Evolutionary conservation across 1,284 basidiomycete species (phyloP), one percentile per base, ranked within the genome.

Genomic region (Violaceomyces palustris): DNA sequence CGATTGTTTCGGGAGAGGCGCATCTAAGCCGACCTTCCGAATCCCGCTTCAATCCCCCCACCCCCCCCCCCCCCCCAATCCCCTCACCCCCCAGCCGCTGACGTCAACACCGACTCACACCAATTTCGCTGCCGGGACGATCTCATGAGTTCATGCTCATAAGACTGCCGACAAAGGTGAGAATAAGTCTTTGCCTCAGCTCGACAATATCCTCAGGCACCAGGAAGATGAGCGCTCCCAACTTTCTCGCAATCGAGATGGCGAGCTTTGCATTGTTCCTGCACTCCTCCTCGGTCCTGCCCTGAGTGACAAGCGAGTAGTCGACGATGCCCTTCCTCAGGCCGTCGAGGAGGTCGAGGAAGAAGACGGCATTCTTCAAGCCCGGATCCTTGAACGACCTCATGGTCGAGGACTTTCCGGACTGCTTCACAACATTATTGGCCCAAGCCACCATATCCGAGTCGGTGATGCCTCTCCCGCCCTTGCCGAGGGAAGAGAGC

Each of bases 371-470:
- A 18, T 87, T 92, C 34, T 85, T 86, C 62, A 97, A 79, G n/a
- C 81, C 81, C 0, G 90, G 85, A 72, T 98, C 94, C 75, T 90
- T 96, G 81, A 97, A 97, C 39, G 86, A 90, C 31, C 90, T 79
- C 76, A 96, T 87, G 14, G 83, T 74, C 34, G 71, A 72, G 8
- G 78, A 79, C 49, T 85, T 83, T 41, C 81, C 80, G 0, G 83
- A 79, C 69, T 83, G 83, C 74, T 89, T 83, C 14, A 88, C 92
- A 2, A 85, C 87, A 21, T 84, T 79, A 74, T 97, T 97, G 0
- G 93, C 92, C 94, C 93, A 98, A 64, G 82, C 85, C 45, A 98
- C 83, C 75, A 98, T 94, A 72, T 98, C 91, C 19, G 81, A 82
- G 71, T 99, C 94, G 41, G 83, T 86, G 44, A 96, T 85, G 1